Base-by-base conservation (phyloP, 257 asterid species). In the Solanum ahanhuiri region DNA sequence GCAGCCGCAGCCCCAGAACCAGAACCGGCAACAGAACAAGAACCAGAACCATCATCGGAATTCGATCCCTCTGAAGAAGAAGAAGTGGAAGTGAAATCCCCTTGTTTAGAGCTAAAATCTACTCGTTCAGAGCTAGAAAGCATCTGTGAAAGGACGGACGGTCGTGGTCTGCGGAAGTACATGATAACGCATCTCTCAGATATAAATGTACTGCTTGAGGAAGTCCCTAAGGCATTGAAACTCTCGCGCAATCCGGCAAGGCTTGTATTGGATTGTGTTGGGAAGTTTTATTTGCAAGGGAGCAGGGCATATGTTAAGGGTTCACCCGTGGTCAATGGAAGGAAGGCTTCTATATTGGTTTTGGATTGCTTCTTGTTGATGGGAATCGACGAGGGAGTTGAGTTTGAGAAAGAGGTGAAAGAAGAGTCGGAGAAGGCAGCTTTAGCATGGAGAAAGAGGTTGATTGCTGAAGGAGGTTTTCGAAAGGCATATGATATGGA, bases 271-370 rank as follows among this genome's bases (percentile, higher is more conserved):
- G 99, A 94, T 10, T 92, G 95, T 73, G 54, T 89, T 23, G 98
- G 99, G 81, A 95, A 93, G 87, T 95, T 96, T 91, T 96, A 84
- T 86, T 84, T 94, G 92, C 98, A 93, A 93, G 95, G 98, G 69
- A 91, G 93, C 35, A 93, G 86, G 91, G 96, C 98, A 3, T 94
- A 41, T 43, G 66, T 88, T 48, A 89, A 67, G 89, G 70, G 88
- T 88, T 92, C 98, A 28, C 95, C 93, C 7, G 92, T 93, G 95
- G 87, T 91, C 83, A 88, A 91, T 1, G 90, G 93, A 15, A 92
- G 99, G 60, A 95, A 94, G 89, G 97, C 95, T 12, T 95, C 98
- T 3, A 91, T 94, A 76, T 88, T 94, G 84, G 86, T 88, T 25
- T 87, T 96, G 91, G 98, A 96, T 88, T 96, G 98, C 63, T 93